These are phyloP conservation scores for Mucor lusitanicus DNA, from an alignment of 371 early-diverging fungal genomes.

Conservation along the genomic window DNA sequence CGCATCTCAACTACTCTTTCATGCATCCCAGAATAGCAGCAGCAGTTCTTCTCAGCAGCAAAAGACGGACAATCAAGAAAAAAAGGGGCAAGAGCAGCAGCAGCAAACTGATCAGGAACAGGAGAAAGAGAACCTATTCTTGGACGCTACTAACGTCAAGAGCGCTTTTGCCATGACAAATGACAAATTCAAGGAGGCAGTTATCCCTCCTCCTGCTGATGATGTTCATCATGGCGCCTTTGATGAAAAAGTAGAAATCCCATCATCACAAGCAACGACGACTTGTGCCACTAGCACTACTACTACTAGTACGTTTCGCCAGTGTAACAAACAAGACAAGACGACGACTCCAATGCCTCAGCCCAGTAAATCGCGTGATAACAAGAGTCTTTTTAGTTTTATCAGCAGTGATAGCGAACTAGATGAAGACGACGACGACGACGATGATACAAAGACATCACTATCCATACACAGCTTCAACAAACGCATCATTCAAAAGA, in stretches of 20 bases:
- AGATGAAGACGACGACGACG: background rate
- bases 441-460: background rate
- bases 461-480: background rate
- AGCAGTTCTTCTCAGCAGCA: background rate
- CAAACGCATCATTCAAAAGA: background rate
- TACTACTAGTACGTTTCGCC: background rate
- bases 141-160: background rate
- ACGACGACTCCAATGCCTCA: background rate
- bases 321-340: background rate
- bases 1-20: conserved; percentile 9
- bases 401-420: conserved; percentile 9
- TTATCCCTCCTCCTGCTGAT: background rate
- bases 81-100: background rate
- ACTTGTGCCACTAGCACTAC: background rate
- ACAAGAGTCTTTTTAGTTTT: conserved; percentile 3
- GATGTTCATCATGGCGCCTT: background rate
- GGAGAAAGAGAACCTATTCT: background rate
- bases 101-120: background rate
- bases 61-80: background rate
- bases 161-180: background rate
- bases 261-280: background rate
- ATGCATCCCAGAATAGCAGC: conserved; percentile 2
- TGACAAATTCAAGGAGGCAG: background rate
- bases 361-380: background rate
- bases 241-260: background rate